These are phyloP conservation scores for Mortierella alpina DNA, from an alignment of 192 early-diverging fungal species.

Conservation along the genomic window DNA sequence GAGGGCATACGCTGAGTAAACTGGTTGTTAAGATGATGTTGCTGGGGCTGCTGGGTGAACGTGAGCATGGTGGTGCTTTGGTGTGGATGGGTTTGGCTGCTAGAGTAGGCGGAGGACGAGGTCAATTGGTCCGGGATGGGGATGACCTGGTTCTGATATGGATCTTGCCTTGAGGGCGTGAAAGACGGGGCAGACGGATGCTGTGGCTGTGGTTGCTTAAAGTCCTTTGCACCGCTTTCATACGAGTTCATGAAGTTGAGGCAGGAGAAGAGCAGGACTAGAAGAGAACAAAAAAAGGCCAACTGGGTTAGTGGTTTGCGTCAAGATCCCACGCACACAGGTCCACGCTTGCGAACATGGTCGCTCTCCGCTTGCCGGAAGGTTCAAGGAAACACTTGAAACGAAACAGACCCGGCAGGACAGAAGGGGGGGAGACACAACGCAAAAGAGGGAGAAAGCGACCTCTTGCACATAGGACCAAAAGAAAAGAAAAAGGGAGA, in stretches of 20 bases:
- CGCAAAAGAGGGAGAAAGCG: background rate
- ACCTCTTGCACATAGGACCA: conserved; percentile 13
- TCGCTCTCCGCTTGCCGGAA: too few species aligned
- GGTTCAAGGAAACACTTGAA: conserved; percentile 12
- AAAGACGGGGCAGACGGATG: conserved; percentile 12
- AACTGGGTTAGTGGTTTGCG: background rate
- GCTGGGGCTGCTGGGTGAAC: conserved; percentile 43
- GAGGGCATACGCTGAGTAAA: conserved; percentile 34
- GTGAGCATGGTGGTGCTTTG: conserved; percentile 46
- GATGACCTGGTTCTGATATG: background rate
- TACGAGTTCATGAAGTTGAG: conserved; percentile 29
- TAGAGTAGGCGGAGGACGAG: conserved; percentile 11
- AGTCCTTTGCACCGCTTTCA: conserved; percentile 25
- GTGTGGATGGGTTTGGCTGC: conserved; percentile 4
- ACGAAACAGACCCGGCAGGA: conserved; percentile 21
- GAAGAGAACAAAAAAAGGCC: background rate
- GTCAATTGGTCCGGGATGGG: conserved; percentile 11
- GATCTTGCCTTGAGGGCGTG: conserved; percentile 4
- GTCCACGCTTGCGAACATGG: too few species aligned
- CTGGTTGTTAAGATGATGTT: conserved; percentile 51
- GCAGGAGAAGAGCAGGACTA: background rate
- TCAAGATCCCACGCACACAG: background rate
- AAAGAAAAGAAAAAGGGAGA: conserved; percentile 12
- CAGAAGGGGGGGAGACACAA: conserved; percentile 12
- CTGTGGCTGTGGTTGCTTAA: conserved; percentile 23